These are phyloP conservation scores for Pogostemon cablin DNA, from an alignment of 257 asterid genomes.

Conservation along the genomic window DNA sequence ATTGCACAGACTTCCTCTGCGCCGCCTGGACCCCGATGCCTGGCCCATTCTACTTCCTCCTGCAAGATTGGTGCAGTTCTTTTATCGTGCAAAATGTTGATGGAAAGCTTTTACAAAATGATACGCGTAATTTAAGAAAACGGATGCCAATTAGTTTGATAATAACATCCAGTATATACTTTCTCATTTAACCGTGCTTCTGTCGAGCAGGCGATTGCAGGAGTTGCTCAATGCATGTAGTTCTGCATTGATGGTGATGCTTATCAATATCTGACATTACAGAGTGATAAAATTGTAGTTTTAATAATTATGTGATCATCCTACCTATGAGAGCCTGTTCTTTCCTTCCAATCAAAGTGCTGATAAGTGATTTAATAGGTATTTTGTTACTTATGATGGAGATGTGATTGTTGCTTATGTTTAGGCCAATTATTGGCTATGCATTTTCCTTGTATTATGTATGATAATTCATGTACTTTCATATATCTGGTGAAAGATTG, in stretches of 20 bases:
- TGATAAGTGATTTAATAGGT: slow-evolving; percentile 10
- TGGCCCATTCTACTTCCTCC: no score
- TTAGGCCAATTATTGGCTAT: slow-evolving; percentile 4
- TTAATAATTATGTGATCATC: slow-evolving; percentile 8
- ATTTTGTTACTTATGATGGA: neutral
- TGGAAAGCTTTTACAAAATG: neutral
- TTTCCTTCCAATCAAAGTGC: neutral
- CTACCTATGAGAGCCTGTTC: neutral
- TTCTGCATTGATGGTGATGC: neutral
- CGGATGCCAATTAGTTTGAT: neutral
- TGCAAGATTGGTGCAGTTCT: neutral
- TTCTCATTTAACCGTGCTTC: neutral
- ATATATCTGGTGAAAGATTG: slow-evolving; percentile 10
- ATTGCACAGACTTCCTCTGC: no score
- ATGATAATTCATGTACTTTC: neutral
- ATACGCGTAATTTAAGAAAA: neutral
- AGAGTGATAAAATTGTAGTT: neutral
- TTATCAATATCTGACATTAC: neutral
- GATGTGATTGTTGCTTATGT: neutral
- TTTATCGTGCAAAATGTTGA: neutral
- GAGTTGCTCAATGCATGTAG: neutral
- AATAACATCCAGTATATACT: slow-evolving; percentile 4
- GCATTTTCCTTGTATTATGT: neutral
- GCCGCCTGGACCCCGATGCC: no score
- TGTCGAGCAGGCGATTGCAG: neutral